These are phyloP conservation scores for Fusarium dimerum DNA, from an alignment of 2,329 filamentous ascomycete genomes.

Conservation along the genomic window DNA sequence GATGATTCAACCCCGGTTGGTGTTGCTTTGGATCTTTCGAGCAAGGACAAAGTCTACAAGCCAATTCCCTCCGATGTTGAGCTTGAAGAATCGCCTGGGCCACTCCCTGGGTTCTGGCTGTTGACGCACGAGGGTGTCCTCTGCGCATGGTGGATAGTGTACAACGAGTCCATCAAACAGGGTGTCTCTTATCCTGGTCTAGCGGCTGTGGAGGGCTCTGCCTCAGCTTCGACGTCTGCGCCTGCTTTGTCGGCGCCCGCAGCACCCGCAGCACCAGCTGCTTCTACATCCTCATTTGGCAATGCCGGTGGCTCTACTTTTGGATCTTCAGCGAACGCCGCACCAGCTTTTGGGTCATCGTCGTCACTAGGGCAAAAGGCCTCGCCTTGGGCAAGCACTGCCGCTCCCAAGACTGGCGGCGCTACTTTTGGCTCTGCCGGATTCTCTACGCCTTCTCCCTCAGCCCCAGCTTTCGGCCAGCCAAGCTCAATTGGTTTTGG, in stretches of 20 bases:
- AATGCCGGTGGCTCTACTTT: slow-evolving; percentile 40
- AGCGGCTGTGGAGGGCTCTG: slow-evolving; percentile 44
- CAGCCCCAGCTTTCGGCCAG: slow-evolving; percentile 51
- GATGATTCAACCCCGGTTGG: slow-evolving; percentile 78
- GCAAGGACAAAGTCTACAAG: slow-evolving; percentile 73
- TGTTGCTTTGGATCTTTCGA: slow-evolving; percentile 79
- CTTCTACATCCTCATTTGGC: slow-evolving; percentile 36
- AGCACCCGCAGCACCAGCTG: slow-evolving; percentile 28
- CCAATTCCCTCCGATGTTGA: slow-evolving; percentile 78
- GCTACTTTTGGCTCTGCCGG: slow-evolving; percentile 46
- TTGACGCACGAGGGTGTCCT: slow-evolving; percentile 89
- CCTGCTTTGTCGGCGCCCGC: slow-evolving; percentile 25
- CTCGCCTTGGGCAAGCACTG: slow-evolving; percentile 51
- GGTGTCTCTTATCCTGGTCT: slow-evolving; percentile 75
- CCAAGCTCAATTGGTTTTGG: slow-evolving; percentile 54
- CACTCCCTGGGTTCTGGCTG: slow-evolving; percentile 80
- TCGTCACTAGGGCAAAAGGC: slow-evolving; percentile 51
- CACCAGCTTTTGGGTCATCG: slow-evolving; percentile 49
- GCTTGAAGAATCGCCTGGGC: slow-evolving; percentile 74
- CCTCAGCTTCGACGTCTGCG: slow-evolving; percentile 29
- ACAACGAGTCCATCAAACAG: slow-evolving; percentile 79
- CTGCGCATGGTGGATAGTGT: slow-evolving; percentile 87
- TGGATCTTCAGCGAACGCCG: slow-evolving; percentile 38
- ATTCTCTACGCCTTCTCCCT: slow-evolving; percentile 43
- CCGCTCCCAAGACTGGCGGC: slow-evolving; percentile 34